Evolutionary conservation across 306 rosid species (phyloP).

Genomic region (Ziziphus jujuba): DNA sequence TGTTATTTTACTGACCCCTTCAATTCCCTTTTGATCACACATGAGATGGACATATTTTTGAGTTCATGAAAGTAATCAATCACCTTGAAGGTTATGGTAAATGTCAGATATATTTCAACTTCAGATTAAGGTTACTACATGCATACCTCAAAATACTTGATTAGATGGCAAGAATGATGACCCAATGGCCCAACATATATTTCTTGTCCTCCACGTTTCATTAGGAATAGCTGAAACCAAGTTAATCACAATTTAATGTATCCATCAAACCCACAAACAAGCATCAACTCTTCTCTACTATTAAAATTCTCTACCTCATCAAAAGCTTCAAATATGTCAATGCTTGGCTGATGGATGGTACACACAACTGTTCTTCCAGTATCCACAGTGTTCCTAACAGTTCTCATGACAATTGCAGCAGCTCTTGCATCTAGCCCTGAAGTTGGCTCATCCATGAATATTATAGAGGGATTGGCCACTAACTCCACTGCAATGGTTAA

Average conservation of each 20-base stretch:
- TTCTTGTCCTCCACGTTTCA: constrained; percentile 49
- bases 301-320: constrained; percentile 35
- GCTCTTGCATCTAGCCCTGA: constrained; percentile 61
- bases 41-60: background rate
- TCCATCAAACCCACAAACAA: background rate
- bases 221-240: constrained; percentile 35
- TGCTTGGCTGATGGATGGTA: constrained; percentile 58
- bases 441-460: constrained; percentile 62
- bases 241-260: background rate
- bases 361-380: constrained; percentile 55
- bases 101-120: background rate
- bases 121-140: background rate
- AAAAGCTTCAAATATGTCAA: constrained; percentile 58
- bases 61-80: background rate
- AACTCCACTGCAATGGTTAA: constrained; percentile 53
- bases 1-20: constrained; percentile 35
- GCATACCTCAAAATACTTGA: constrained; percentile 45
- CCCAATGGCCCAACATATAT: constrained; percentile 51
- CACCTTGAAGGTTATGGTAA: too few species aligned
- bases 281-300: background rate
- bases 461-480: constrained; percentile 53
- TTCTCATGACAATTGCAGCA: constrained; percentile 58
- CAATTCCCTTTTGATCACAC: constrained; percentile 26
- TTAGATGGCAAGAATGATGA: constrained; percentile 31
- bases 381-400: constrained; percentile 46